Conservation (phyloP, 2,329 filamentous ascomycete genomes). For the Cladophialophora bantiana region DNA sequence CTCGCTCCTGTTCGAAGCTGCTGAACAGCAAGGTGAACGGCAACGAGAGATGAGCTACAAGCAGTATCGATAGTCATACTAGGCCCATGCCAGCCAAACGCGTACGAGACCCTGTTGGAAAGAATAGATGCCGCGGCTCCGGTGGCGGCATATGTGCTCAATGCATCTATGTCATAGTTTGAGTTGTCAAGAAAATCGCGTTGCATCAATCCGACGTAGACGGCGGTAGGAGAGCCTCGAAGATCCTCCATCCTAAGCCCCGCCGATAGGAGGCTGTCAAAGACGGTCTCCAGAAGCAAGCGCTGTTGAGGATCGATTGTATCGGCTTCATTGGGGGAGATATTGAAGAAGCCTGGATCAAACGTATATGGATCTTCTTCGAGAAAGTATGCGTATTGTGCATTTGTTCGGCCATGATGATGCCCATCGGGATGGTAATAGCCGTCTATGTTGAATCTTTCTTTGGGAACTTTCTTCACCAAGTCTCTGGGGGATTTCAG, state of each 20-base stretch:
- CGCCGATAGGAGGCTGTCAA: constrained; percentile 38
- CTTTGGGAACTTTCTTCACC: constrained; percentile 38
- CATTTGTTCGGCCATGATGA: constrained; percentile 29
- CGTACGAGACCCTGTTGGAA: constrained; percentile 43
- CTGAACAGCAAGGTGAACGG: constrained; percentile 44
- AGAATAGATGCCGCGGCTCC: constrained; percentile 40
- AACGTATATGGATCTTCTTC: constrained; percentile 38
- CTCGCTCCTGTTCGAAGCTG: constrained; percentile 22
- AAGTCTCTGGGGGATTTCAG: constrained; percentile 29
- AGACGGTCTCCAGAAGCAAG: constrained; percentile 41
- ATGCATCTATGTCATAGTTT: constrained; percentile 42
- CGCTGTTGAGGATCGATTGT: constrained; percentile 42
- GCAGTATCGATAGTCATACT: constrained; percentile 43
- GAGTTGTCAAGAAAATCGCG: constrained; percentile 41
- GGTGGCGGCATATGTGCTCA: constrained; percentile 32
- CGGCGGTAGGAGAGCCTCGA: constrained; percentile 24
- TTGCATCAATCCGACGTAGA: constrained; percentile 31
- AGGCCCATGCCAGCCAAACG: constrained; percentile 42
- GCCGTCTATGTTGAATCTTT: constrained; percentile 41
- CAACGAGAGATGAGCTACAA: constrained; percentile 42
- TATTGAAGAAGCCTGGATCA: constrained; percentile 42
- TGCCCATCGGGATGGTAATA: constrained; percentile 38
- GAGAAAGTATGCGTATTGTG: constrained; percentile 38
- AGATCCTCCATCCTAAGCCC: constrained; percentile 33
- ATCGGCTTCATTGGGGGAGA: constrained; percentile 37